Evolutionary conservation across 2,329 filamentous ascomycete genomes (phyloP).

Genomic region (Monosporascus sp.): DNA sequence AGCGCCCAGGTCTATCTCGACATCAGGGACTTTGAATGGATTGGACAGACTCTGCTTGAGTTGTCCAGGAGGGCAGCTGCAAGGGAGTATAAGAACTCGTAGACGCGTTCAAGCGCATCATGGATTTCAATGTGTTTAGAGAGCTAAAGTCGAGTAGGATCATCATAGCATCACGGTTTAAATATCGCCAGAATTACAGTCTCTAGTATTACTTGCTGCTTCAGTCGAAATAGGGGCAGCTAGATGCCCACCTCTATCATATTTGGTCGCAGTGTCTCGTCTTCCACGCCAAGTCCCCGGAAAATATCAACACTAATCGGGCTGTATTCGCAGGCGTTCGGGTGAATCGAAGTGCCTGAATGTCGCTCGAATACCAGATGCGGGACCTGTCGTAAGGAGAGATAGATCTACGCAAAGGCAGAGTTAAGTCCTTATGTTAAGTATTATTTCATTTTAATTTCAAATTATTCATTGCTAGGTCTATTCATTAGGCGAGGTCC

Average conservation of each 20-base stretch:
- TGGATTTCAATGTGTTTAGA: neutral
- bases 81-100: slow-evolving; percentile 14
- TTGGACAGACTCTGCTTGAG: slow-evolving; percentile 51
- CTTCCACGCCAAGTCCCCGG: slow-evolving; percentile 4
- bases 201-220: no score
- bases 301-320: slow-evolving; percentile 4
- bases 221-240: no score
- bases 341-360: slow-evolving; percentile 8
- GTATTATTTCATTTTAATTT: no score
- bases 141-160: no score
- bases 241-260: no score
- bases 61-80: slow-evolving; percentile 36
- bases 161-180: no score
- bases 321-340: slow-evolving; percentile 7
- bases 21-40: slow-evolving; percentile 69
- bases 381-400: slow-evolving; percentile 6
- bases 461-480: no score
- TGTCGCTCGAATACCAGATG: slow-evolving; percentile 11
- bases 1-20: slow-evolving; percentile 85
- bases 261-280: neutral
- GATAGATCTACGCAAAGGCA: slow-evolving; percentile 6
- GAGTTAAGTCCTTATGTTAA: no score
- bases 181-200: no score
- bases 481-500: no score
- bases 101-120: neutral